phyloP scores from a whole-genome alignment of 768 basidiomycete genomes.

The Rhizopogon vinicolor region DNA sequence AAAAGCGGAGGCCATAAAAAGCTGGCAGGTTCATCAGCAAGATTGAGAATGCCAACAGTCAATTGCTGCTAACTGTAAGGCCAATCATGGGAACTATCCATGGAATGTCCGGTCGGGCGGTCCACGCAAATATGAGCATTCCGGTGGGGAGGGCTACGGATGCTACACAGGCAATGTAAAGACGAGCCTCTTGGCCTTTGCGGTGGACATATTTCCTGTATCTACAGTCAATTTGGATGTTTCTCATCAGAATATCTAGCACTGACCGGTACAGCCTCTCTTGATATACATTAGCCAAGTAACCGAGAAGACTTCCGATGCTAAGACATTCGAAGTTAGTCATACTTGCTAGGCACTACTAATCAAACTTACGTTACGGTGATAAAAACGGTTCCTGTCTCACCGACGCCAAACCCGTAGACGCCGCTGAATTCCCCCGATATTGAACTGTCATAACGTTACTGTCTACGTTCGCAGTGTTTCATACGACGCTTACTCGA shows the following conservation, averaged over 20 bases:
- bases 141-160: constrained; percentile 49
- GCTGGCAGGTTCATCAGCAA: constrained; percentile 17
- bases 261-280: constrained; percentile 46
- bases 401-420: constrained; percentile 55
- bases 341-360: background rate
- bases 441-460: constrained; percentile 39
- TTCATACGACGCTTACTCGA: constrained; percentile 38
- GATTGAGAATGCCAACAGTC: background rate
- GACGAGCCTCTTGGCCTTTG: constrained; percentile 52
- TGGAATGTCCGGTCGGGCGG: constrained; percentile 45
- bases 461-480: background rate
- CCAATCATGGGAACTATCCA: constrained; percentile 49
- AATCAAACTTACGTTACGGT: constrained; percentile 43
- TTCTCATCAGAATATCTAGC: background rate
- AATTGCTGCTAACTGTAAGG: constrained; percentile 15
- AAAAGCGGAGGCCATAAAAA: constrained; percentile 46
- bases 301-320: constrained; percentile 50
- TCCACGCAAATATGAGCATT: constrained; percentile 77
- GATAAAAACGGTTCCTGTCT: constrained; percentile 56
- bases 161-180: constrained; percentile 55
- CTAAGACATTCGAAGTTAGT: constrained; percentile 26
- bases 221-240: constrained; percentile 21
- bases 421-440: constrained; percentile 49
- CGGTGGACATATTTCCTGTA: constrained; percentile 22
- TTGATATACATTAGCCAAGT: constrained; percentile 41